A percentile compares a stretch with the other conserved stretches of the same genome.
Conservation (phyloP, 495 filamentous ascomycete genomes). For the Trichocladium antarcticum region DNA sequence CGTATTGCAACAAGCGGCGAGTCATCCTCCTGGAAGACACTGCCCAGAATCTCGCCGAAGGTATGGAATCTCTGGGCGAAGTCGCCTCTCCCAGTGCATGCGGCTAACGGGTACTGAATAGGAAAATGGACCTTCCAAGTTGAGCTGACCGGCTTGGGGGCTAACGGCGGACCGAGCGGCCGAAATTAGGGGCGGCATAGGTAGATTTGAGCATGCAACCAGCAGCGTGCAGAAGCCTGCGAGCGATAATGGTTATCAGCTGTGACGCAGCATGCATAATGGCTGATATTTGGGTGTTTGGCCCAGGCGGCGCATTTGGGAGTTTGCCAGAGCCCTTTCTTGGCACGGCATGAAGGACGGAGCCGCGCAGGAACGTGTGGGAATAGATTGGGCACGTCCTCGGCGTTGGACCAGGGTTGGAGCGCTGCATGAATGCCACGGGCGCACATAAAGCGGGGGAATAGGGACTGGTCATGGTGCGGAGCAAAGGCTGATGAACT, state of each 20-base stretch:
- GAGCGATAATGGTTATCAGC: neutral
- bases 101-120: constrained; percentile 15
- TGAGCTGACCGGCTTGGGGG: constrained; percentile 22
- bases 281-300: neutral
- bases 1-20: constrained; percentile 86
- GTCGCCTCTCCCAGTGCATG: neutral
- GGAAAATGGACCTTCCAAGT: constrained; percentile 40
- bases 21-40: constrained; percentile 85
- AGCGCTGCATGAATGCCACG: neutral
- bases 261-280: neutral
- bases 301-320: constrained; percentile 2
- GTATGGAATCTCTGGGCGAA: constrained; percentile 42
- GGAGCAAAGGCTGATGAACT: neutral
- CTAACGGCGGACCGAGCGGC: constrained; percentile 15
- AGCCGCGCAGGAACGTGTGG: neutral
- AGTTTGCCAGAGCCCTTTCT: neutral
- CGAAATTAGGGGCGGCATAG: constrained; percentile 14
- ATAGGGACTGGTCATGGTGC: neutral
- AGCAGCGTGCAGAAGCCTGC: neutral
- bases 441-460: neutral
- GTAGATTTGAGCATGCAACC: neutral
- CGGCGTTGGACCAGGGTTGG: neutral
- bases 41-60: constrained; percentile 75
- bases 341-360: neutral
- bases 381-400: constrained; percentile 12